These are phyloP conservation scores for Schizosaccharomyces versatilis DNA, from an alignment of 1,139 yeast species.

Conservation along the genomic window DNA sequence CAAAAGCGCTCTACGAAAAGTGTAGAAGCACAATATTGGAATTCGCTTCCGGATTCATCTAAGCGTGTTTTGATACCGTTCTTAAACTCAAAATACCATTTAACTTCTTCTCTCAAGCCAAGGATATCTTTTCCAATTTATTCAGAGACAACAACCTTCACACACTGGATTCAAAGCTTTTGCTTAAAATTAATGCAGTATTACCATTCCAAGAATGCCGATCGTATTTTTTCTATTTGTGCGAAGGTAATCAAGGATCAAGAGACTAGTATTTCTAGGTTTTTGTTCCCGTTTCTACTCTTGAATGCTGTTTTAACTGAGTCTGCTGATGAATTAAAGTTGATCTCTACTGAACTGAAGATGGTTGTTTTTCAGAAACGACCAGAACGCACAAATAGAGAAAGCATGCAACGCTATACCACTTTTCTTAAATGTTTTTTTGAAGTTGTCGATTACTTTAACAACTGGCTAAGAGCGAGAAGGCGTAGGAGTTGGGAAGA, in stretches of 20 bases:
- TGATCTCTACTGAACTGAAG: conserved; percentile 17
- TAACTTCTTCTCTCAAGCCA: conserved; percentile 28
- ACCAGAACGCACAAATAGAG: background rate
- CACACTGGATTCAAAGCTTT: conserved; percentile 48
- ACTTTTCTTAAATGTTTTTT: conserved; percentile 25
- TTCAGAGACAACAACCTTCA: conserved; percentile 22
- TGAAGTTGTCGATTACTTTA: conserved; percentile 55
- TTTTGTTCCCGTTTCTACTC: conserved; percentile 45
- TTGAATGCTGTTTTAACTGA: conserved; percentile 34
- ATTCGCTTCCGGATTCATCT: conserved; percentile 40
- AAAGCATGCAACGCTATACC: background rate
- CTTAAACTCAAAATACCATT: conserved; percentile 43
- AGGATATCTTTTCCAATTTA: conserved; percentile 30
- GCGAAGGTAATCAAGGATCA: conserved; percentile 37
- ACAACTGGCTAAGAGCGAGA: conserved; percentile 42
- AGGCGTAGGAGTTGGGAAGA: conserved; percentile 10
- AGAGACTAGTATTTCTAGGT: conserved; percentile 24
- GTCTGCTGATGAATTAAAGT: conserved; percentile 26
- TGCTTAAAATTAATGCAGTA: conserved; percentile 42
- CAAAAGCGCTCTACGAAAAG: conserved; percentile 4
- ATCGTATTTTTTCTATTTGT: conserved; percentile 39
- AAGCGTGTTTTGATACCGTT: conserved; percentile 60
- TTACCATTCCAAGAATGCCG: conserved; percentile 23
- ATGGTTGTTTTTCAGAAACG: background rate
- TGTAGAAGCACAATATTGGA: conserved; percentile 27